Conservation (phyloP, 2,329 filamentous ascomycete genomes). For the Calonectria hongkongensis region DNA sequence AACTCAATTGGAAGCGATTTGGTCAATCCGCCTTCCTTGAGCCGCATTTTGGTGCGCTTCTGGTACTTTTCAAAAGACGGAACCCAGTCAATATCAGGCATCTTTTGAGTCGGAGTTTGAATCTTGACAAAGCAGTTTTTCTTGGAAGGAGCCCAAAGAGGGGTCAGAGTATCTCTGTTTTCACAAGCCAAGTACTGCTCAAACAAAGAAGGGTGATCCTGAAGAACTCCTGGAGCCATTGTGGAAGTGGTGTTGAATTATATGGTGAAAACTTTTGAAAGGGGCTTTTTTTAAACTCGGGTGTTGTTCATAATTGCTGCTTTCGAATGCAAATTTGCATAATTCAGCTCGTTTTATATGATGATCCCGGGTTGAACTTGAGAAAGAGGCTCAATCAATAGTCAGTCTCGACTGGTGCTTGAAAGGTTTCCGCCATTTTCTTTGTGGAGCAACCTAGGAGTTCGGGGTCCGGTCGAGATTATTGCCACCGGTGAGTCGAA, state of each 20-base stretch:
- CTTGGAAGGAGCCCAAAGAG: background rate
- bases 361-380: too few relatives aligned
- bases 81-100: constrained; percentile 7
- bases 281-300: background rate
- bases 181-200: background rate
- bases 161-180: background rate
- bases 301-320: background rate
- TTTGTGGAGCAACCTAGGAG: too few relatives aligned
- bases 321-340: background rate
- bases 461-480: too few relatives aligned
- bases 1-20: background rate
- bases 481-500: background rate
- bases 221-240: background rate
- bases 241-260: background rate
- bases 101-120: background rate
- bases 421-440: too few relatives aligned
- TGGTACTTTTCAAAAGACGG: background rate
- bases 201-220: background rate
- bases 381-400: too few relatives aligned
- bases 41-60: background rate
- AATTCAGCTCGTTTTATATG: background rate
- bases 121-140: background rate
- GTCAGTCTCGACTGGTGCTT: too few relatives aligned
- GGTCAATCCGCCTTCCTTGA: background rate
- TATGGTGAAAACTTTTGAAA: background rate